phyloP scores from a whole-genome alignment of 2,329 filamentous ascomycete genomes.

The Penicillium crustosum region DNA sequence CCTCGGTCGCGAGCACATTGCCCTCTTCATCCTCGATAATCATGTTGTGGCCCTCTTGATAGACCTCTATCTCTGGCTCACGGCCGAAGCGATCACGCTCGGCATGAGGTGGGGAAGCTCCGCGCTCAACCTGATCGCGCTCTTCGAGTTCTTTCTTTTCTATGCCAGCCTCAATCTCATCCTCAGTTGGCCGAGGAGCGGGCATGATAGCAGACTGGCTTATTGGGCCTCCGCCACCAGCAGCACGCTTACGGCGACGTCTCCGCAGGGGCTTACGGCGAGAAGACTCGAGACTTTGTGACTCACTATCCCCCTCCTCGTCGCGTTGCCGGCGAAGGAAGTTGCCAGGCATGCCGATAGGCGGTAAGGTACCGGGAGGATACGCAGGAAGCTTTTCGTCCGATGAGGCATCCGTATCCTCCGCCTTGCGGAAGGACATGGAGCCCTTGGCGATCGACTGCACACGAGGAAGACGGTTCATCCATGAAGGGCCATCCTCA shows the following conservation, averaged over 20 bases:
- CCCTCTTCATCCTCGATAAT: slow-evolving; percentile 84
- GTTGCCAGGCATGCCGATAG: slow-evolving; percentile 68
- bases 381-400: slow-evolving; percentile 59
- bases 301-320: slow-evolving; percentile 61
- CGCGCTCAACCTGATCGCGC: slow-evolving; percentile 34
- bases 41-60: slow-evolving; percentile 75
- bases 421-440: slow-evolving; percentile 70
- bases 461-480: slow-evolving; percentile 82
- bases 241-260: slow-evolving; percentile 68
- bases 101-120: slow-evolving; percentile 40
- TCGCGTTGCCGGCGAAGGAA: slow-evolving; percentile 78
- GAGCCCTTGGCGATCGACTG: slow-evolving; percentile 79
- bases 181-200: slow-evolving; percentile 39
- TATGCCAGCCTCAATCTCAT: slow-evolving; percentile 26
- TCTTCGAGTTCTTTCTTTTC: slow-evolving; percentile 28
- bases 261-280: slow-evolving; percentile 50
- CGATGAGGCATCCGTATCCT: slow-evolving; percentile 62
- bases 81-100: slow-evolving; percentile 36
- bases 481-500: slow-evolving; percentile 88
- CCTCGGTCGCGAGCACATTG: slow-evolving; percentile 72
- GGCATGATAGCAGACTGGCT: slow-evolving; percentile 88
- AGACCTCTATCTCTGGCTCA: slow-evolving; percentile 62
- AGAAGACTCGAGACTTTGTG: slow-evolving; percentile 56
- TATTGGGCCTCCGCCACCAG: slow-evolving; percentile 81
- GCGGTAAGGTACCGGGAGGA: slow-evolving; percentile 69